A percentile compares a stretch with the other conserved stretches of the same genome.
phyloP scores from a whole-genome alignment of 2,329 filamentous ascomycete genomes.

The Colletotrichum sp. region DNA sequence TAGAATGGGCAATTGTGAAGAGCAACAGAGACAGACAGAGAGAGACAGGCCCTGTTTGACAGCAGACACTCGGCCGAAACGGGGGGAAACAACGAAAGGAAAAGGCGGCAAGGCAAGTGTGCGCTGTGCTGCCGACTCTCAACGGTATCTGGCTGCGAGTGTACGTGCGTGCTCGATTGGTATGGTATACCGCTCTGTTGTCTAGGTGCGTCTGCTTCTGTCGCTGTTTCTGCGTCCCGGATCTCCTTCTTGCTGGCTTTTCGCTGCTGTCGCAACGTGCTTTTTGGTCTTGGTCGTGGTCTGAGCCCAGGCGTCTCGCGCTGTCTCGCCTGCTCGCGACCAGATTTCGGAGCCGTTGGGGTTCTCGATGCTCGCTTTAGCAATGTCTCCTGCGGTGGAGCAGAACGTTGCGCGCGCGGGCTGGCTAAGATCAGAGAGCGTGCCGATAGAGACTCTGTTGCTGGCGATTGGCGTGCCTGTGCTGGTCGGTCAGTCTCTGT shows the following conservation, averaged over 20 bases:
- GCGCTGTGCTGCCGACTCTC: neutral
- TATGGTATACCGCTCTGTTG: slow-evolving; percentile 3
- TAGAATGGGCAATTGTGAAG: slow-evolving; percentile 16
- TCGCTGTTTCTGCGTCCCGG: neutral
- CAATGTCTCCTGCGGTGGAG: slow-evolving; percentile 21
- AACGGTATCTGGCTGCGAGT: neutral
- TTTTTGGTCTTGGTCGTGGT: slow-evolving; percentile 11
- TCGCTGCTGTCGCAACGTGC: slow-evolving; percentile 6
- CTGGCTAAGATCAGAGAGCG: slow-evolving; percentile 17
- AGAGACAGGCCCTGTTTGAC: slow-evolving; percentile 17
- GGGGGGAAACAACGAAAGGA: slow-evolving; percentile 16
- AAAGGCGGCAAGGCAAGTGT: slow-evolving; percentile 16
- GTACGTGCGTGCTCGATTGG: neutral
- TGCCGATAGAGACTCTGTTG: slow-evolving; percentile 20
- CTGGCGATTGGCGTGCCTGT: slow-evolving; percentile 22
- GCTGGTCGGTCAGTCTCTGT: slow-evolving; percentile 22
- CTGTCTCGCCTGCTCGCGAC: neutral
- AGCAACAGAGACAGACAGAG: slow-evolving; percentile 12
- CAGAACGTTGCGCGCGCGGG: slow-evolving; percentile 15
- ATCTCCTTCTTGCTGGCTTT: neutral
- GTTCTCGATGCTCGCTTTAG: slow-evolving; percentile 14
- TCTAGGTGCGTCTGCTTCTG: slow-evolving; percentile 13
- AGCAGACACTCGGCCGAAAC: slow-evolving; percentile 17
- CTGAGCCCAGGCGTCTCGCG: slow-evolving; percentile 4
- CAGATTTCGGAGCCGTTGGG: slow-evolving; percentile 1